phyloP scores from a whole-genome alignment of 805 yeast genomes.

The Suhomyces kilbournensis region DNA sequence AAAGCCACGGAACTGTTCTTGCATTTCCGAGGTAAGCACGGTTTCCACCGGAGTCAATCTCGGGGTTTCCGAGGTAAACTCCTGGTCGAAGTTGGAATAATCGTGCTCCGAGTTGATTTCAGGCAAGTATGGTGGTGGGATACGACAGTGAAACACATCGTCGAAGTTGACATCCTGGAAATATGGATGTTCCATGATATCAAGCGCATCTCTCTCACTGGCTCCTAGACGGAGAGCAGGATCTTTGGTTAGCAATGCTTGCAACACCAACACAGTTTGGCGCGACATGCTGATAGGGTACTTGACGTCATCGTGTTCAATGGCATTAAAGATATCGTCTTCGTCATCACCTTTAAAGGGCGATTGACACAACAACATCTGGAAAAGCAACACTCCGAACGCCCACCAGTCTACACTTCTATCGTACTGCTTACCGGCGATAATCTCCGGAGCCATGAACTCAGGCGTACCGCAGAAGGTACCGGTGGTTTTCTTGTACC shows the following conservation, averaged over 20 bases:
- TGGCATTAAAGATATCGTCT: slow-evolving; percentile 96
- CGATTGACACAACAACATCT: slow-evolving; percentile 93
- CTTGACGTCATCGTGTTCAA: slow-evolving; percentile 91
- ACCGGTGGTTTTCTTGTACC: slow-evolving; percentile 78
- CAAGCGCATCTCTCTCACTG: slow-evolving; percentile 84
- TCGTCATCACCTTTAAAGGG: slow-evolving; percentile 98
- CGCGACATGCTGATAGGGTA: slow-evolving; percentile 98
- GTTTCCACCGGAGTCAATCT: slow-evolving; percentile 93
- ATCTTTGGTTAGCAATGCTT: slow-evolving; percentile 86
- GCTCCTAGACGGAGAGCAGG: slow-evolving; percentile 82
- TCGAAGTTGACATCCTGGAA: slow-evolving; percentile 88
- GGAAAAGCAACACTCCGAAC: slow-evolving; percentile 92
- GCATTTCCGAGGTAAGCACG: slow-evolving; percentile 78
- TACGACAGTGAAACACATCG: slow-evolving; percentile 66
- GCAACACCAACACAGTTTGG: slow-evolving; percentile 91
- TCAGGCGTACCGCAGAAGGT: slow-evolving; percentile 99
- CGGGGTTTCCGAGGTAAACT: slow-evolving; percentile 92
- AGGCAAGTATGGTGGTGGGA: slow-evolving; percentile 89
- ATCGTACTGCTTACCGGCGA: slow-evolving; percentile 88
- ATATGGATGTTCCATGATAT: slow-evolving; percentile 93
- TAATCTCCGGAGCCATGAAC: slow-evolving; percentile 97
- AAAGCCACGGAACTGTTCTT: slow-evolving; percentile 96
- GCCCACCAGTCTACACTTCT: slow-evolving; percentile 99
- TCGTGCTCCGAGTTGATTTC: slow-evolving; percentile 85
- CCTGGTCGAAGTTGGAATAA: slow-evolving; percentile 89